Evolutionary conservation across 331 rosid genomes (phyloP), one percentile per base, ranked within the genome.

Genomic region (Malus hybrid): DNA sequence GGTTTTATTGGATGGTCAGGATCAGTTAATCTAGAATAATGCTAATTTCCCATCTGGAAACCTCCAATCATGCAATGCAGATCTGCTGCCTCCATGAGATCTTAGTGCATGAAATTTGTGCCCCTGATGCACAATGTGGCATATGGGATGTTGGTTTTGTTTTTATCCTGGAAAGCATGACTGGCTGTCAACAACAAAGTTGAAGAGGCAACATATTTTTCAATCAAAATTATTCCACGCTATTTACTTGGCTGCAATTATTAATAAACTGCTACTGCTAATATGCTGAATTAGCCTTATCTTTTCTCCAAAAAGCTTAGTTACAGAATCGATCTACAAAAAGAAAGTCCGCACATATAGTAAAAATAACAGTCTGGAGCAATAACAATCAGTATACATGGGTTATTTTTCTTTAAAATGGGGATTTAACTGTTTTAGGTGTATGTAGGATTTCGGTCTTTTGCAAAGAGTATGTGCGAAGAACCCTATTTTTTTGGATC

Each of bases 61-160:
- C 9, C 52, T 66, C 29, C 52, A 66, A n/a, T 34, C 31, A n/a
- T 65, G 52, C 31, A 29, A 74, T 29, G 70, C 32, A 28, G 78
- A 74, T 74, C 13, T 74, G 32, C 61, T 62, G 61, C 62, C 77
- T 73, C 70, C 77, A 73, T 62, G 46, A 62, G n/a, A 73, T 73
- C 31, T 62, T 5, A 44, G 32, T 62, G 69, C 70, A 42, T 6
- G 66, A 44, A 16, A 63, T 28, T 15, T 65, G 46, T 42, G 46
- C 46, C 13, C 13, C 46, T 10, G 46, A 62, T 44, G 31, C 14
- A 11, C 32, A 46, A 42, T 6, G 70, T n/a, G 28, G 78, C 78
- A 44, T 74, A 74, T 74, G 70, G 59, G 48, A 29, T 63, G 61
- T 61, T 73, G 78, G 62, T 7, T 44, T 62, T 62, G 70, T 28